Percentiles rank a stretch among this genome's conserved stretches.
phyloP scores from a whole-genome alignment of 2,329 filamentous ascomycete species.

The Seiridium cupressi region DNA sequence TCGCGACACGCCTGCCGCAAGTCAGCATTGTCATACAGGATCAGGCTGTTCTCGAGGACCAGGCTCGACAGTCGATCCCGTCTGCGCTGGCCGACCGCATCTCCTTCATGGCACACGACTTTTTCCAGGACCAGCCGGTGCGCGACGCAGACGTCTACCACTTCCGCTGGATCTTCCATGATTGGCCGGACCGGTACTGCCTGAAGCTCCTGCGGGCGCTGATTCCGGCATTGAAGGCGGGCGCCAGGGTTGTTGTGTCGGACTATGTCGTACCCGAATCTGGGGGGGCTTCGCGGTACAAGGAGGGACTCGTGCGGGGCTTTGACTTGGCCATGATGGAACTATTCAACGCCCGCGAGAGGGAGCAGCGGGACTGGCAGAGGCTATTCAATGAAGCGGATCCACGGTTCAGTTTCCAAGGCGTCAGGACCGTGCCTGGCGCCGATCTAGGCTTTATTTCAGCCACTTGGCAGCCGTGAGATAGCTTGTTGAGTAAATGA shows the following conservation, averaged over 20 bases:
- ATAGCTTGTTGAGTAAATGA: no score
- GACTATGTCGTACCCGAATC: background rate
- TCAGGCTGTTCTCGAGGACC: background rate
- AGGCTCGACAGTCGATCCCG: background rate
- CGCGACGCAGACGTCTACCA: background rate
- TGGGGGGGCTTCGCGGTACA: background rate
- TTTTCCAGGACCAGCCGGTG: background rate
- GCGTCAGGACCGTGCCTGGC: no score
- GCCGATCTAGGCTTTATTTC: no score
- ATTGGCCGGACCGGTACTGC: constrained; percentile 48
- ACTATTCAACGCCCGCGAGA: background rate
- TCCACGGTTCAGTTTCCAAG: no score
- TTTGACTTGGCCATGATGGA: background rate
- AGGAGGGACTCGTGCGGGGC: background rate
- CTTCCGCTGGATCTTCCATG: constrained; percentile 50
- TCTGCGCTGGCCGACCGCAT: background rate
- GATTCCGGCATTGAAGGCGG: constrained; percentile 41
- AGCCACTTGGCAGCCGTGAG: no score
- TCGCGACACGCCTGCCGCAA: background rate
- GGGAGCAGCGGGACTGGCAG: background rate
- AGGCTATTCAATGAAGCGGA: background rate
- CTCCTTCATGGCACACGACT: background rate
- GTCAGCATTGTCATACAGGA: background rate
- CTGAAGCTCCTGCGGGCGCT: constrained; percentile 38
- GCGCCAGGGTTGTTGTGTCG: constrained; percentile 33